phyloP scores from a whole-genome alignment of 192 early-diverging fungal species.

The Oehlia diaphana region DNA sequence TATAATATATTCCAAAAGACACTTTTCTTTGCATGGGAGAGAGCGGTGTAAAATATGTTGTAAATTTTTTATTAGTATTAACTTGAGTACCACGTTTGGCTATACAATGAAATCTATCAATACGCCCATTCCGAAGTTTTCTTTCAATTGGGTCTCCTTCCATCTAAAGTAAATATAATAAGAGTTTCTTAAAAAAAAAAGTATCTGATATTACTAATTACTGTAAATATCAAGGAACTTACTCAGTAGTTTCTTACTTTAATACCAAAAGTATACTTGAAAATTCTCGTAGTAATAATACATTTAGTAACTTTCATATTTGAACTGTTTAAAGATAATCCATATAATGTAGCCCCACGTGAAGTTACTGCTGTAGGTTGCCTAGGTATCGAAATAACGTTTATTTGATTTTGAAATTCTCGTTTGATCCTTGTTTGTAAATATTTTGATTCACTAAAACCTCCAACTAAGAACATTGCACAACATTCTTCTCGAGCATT shows the following conservation, averaged over 20 bases:
- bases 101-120: not conserved
- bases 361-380: conserved; percentile 31
- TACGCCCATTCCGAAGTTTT: not conserved
- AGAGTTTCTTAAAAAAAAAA: too few species aligned
- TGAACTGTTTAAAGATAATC: not conserved
- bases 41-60: not conserved
- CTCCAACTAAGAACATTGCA: conserved; percentile 43
- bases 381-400: conserved; percentile 31
- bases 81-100: not conserved
- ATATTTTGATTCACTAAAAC: conserved; percentile 38
- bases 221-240: not conserved
- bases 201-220: too few species aligned
- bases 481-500: conserved; percentile 25
- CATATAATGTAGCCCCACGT: not conserved
- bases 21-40: not conserved
- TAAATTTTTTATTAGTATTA: not conserved
- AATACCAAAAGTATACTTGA: not conserved
- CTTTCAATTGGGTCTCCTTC: not conserved
- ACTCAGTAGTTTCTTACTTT: not conserved
- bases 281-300: not conserved
- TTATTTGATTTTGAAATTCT: conserved; percentile 36
- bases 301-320: too few species aligned
- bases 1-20: not conserved
- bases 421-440: conserved; percentile 35
- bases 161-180: not conserved